phyloP scores from a whole-genome alignment of 441 rosid genomes.

The Raphanus hybrid region DNA sequence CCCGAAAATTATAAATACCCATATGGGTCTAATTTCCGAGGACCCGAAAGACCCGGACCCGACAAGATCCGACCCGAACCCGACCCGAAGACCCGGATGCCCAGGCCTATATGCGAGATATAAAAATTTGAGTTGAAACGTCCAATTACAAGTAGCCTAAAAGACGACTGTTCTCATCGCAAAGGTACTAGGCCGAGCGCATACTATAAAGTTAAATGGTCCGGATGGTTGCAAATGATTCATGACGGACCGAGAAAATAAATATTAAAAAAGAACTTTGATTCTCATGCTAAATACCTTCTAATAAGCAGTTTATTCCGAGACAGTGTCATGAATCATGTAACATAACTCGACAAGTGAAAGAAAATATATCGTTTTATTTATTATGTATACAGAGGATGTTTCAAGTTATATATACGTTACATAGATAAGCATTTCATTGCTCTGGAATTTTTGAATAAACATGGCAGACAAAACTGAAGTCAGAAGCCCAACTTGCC shows the following conservation, averaged over 20 bases:
- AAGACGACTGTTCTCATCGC: slow-evolving; percentile 11
- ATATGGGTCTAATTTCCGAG: too few relatives aligned
- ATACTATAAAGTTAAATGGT: not conserved
- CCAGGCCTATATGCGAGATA: not conserved
- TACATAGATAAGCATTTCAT: slow-evolving; percentile 26
- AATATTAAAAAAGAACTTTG: not conserved
- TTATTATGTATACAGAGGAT: not conserved
- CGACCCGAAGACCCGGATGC: too few relatives aligned
- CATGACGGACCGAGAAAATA: not conserved
- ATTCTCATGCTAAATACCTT: slow-evolving; percentile 35
- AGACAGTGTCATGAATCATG: slow-evolving; percentile 27
- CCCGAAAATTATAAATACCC: too few relatives aligned
- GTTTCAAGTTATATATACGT: slow-evolving; percentile 18
- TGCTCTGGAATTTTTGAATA: slow-evolving; percentile 25
- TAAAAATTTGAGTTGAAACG: slow-evolving; percentile 5
- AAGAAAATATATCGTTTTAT: slow-evolving; percentile 20
- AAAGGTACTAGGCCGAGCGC: not conserved
- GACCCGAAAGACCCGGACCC: too few relatives aligned
- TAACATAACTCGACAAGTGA: slow-evolving; percentile 14
- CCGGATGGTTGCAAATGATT: not conserved
- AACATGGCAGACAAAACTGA: slow-evolving; percentile 51
- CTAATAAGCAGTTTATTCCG: slow-evolving; percentile 43
- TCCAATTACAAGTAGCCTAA: slow-evolving; percentile 17
- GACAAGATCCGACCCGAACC: too few relatives aligned
- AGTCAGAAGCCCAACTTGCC: slow-evolving; percentile 38